Conservation (phyloP, 1,284 basidiomycete species). For the Cutaneotrichosporon mucoides region DNA sequence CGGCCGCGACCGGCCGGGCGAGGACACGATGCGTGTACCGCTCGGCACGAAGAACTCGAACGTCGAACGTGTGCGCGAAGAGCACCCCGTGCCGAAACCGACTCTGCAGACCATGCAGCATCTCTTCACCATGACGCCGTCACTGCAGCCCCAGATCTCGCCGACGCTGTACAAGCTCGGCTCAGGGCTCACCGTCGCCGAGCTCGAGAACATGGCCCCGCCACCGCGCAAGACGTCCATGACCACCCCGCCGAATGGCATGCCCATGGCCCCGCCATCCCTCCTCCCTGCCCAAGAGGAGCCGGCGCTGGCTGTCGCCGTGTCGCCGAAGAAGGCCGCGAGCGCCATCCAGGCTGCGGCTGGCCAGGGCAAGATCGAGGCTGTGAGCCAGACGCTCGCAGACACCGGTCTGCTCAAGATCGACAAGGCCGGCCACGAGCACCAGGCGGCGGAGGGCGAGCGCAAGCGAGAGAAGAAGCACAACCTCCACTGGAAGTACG, state of each 20-base stretch:
- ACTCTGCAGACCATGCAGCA: slow-evolving; percentile 31
- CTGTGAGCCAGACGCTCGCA: slow-evolving; percentile 24
- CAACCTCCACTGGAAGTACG: slow-evolving; percentile 49
- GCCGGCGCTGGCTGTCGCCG: not conserved
- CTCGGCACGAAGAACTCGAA: slow-evolving; percentile 10
- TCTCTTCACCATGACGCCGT: slow-evolving; percentile 38
- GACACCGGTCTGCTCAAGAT: slow-evolving; percentile 37
- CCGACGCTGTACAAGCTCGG: slow-evolving; percentile 40
- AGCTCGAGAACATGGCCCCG: slow-evolving; percentile 20
- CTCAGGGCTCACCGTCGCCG: slow-evolving; percentile 30
- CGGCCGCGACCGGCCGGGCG: slow-evolving; percentile 32
- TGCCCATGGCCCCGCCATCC: not conserved
- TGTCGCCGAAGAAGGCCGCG: slow-evolving; percentile 30
- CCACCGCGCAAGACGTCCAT: not conserved
- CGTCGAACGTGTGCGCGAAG: not conserved
- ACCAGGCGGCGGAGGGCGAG: slow-evolving; percentile 23
- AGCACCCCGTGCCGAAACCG: slow-evolving; percentile 18
- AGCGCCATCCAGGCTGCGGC: slow-evolving; percentile 29
- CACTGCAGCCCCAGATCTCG: slow-evolving; percentile 37
- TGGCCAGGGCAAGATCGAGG: slow-evolving; percentile 28
- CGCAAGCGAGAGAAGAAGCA: slow-evolving; percentile 44
- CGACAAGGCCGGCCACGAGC: slow-evolving; percentile 37
- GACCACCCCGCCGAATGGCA: not conserved
- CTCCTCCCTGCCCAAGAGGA: not conserved
- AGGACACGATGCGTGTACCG: slow-evolving; percentile 33